Evolutionary conservation across 495 filamentous ascomycete genomes (phyloP).

Genomic region (Penicillium cinerascens): DNA sequence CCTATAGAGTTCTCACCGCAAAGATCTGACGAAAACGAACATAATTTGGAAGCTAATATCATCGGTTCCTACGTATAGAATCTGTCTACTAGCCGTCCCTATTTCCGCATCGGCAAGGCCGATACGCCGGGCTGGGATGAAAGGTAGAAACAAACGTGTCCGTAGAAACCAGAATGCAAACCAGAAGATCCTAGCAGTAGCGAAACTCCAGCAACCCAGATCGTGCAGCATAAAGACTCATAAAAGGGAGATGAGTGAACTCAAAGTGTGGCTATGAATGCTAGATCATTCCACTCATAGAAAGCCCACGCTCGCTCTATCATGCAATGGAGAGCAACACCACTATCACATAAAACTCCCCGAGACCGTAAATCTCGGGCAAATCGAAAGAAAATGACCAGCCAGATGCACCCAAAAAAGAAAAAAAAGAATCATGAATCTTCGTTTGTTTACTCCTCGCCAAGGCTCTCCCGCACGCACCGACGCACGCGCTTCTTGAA

Average conservation of each 20-base stretch:
- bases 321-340: conserved; percentile 20
- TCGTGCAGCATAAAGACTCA: neutral
- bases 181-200: neutral
- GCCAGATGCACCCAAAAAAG: conserved; percentile 17
- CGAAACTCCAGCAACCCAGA: conserved; percentile 5
- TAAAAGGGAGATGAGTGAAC: neutral
- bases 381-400: conserved; percentile 8
- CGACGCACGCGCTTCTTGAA: conserved; percentile 73
- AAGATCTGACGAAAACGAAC: neutral
- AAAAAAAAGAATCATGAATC: conserved; percentile 2
- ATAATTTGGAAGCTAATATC: neutral
- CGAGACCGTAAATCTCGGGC: neutral
- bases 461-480: conserved; percentile 81
- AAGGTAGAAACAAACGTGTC: neutral
- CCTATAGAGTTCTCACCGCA: neutral
- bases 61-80: neutral
- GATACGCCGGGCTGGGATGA: neutral
- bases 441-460: conserved; percentile 55
- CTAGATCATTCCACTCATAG: conserved; percentile 8
- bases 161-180: neutral
- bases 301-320: conserved; percentile 19
- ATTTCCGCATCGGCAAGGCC: neutral
- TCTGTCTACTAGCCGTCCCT: neutral
- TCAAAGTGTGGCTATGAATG: conserved; percentile 6
- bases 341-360: conserved; percentile 2